Percentiles rank a stretch among this genome's conserved stretches.
Evolutionary conservation across 306 rosid genomes (phyloP).

Genomic region (Abrus pulchellus): DNA sequence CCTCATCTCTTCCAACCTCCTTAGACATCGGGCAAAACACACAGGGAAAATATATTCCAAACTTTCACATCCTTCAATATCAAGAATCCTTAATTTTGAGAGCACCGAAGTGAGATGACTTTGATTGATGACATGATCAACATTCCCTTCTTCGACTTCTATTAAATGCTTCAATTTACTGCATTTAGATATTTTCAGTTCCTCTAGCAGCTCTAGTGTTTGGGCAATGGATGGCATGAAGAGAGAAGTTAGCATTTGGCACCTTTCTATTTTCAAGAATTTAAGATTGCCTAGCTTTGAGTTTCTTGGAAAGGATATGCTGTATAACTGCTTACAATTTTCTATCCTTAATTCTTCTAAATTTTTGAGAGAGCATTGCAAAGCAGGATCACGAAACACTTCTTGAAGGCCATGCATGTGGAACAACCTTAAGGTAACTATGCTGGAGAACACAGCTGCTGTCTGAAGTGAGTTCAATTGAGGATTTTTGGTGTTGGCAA

Average conservation of each 20-base stretch:
- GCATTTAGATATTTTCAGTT: background rate
- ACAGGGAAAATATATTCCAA: constrained; percentile 34
- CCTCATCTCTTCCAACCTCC: background rate
- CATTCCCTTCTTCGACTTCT: background rate
- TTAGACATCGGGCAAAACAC: background rate
- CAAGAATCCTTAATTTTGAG: constrained; percentile 27
- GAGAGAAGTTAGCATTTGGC: background rate
- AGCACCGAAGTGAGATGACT: background rate
- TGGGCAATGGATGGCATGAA: constrained; percentile 1
- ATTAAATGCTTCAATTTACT: constrained; percentile 25
- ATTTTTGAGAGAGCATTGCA: constrained; percentile 22
- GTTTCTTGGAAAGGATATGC: constrained; percentile 42
- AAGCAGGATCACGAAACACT: constrained; percentile 12
- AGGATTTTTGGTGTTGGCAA: no score
- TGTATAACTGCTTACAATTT: background rate
- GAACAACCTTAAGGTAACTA: background rate
- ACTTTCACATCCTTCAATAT: background rate
- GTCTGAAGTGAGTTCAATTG: background rate
- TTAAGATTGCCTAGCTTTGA: constrained; percentile 37
- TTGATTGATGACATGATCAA: background rate
- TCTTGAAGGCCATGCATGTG: background rate
- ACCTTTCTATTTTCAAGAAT: background rate
- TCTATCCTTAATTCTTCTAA: constrained; percentile 3
- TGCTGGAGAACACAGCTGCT: background rate
- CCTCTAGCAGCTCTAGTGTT: constrained; percentile 26